Evolutionary conservation across 441 rosid species (phyloP).

Genomic region (Pelargonium australe): DNA sequence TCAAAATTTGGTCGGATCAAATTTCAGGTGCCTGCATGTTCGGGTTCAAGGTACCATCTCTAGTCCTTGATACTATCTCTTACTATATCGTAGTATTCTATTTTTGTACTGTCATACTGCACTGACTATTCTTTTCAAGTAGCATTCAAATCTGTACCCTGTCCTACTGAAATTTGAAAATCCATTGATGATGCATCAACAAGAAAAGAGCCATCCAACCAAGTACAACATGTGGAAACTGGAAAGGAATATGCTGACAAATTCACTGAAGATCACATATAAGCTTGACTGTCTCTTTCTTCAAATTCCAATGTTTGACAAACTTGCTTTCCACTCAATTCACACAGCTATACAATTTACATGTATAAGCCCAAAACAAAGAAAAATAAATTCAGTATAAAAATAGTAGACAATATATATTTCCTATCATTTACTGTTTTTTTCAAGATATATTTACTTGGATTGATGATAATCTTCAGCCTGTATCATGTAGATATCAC

Average conservation of each 20-base stretch:
- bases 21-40: too few relatives aligned
- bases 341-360: not conserved
- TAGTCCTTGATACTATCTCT: too few relatives aligned
- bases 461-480: not conserved
- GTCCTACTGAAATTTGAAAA: not conserved
- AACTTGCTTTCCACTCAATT: not conserved
- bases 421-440: conserved; percentile 4
- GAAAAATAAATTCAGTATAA: not conserved
- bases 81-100: too few relatives aligned
- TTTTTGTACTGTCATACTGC: not conserved
- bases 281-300: not conserved
- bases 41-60: too few relatives aligned
- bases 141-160: too few relatives aligned
- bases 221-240: not conserved
- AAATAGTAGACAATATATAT: not conserved
- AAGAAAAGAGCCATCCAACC: not conserved
- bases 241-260: not conserved
- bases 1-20: too few relatives aligned
- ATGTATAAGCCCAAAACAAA: not conserved
- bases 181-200: not conserved
- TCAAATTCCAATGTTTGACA: conserved; percentile 3
- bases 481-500: not conserved
- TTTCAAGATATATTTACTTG: not conserved
- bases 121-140: not conserved
- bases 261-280: not conserved